phyloP scores from a whole-genome alignment of 208 protist genomes.

The Trypanosoma brucei region DNA sequence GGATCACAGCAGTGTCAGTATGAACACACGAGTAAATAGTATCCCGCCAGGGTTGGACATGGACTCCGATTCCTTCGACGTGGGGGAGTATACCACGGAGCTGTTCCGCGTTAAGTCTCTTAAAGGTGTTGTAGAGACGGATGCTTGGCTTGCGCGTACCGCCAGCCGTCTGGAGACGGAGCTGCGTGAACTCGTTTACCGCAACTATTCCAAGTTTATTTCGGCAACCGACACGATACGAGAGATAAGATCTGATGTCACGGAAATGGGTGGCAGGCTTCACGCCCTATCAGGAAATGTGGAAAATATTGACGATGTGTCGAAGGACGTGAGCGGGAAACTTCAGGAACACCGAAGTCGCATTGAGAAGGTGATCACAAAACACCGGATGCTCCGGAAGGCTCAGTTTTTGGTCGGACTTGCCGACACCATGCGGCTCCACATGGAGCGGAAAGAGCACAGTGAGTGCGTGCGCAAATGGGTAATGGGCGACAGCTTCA shows the following conservation, averaged over 20 bases:
- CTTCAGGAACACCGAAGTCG: constrained; percentile 58
- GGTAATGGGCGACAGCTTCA: constrained; percentile 70
- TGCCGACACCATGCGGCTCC: constrained; percentile 53
- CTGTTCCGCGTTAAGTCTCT: constrained; percentile 67
- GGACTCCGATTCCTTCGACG: constrained; percentile 83
- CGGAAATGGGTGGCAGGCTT: constrained; percentile 85
- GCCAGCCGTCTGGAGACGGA: constrained; percentile 89
- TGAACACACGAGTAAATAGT: constrained; percentile 1
- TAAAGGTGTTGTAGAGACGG: constrained; percentile 70
- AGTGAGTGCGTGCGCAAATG: constrained; percentile 67
- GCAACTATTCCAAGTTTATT: constrained; percentile 99
- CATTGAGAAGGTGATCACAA: constrained; percentile 69
- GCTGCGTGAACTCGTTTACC: constrained; percentile 98
- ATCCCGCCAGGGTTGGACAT: constrained; percentile 68
- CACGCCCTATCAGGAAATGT: constrained; percentile 73
- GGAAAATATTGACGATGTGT: constrained; percentile 61
- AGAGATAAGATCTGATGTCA: constrained; percentile 88
- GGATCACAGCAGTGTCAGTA: not conserved
- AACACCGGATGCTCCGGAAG: constrained; percentile 74
- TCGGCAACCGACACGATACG: constrained; percentile 96
- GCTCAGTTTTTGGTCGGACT: constrained; percentile 79
- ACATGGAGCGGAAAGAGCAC: constrained; percentile 56
- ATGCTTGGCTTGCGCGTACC: constrained; percentile 71
- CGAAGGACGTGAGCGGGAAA: constrained; percentile 45
- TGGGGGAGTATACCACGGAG: constrained; percentile 72